These are phyloP conservation scores for Xenoacremonium recifei DNA, from an alignment of 2,329 filamentous ascomycete genomes.

Conservation along the genomic window DNA sequence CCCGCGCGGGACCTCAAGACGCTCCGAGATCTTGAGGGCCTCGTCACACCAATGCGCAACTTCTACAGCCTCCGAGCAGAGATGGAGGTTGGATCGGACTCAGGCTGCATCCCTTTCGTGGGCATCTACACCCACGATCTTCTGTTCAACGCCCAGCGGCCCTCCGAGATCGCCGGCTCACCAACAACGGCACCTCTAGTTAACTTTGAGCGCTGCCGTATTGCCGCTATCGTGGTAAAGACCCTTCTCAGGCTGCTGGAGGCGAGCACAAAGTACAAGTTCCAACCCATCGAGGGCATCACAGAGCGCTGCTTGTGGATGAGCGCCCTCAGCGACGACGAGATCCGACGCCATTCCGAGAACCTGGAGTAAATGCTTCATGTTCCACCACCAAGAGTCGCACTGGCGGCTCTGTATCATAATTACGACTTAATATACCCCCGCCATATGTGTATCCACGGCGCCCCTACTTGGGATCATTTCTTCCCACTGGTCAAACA, in stretches of 20 bases:
- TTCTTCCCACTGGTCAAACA: too few species aligned
- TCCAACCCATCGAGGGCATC: conserved; percentile 72
- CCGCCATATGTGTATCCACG: too few species aligned
- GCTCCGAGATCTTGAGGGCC: conserved; percentile 65
- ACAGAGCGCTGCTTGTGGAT: conserved; percentile 85
- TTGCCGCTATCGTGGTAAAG: conserved; percentile 74
- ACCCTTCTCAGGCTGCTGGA: conserved; percentile 76
- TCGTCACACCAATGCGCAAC: conserved; percentile 76
- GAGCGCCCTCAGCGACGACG: conserved; percentile 71
- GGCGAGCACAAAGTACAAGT: conserved; percentile 71
- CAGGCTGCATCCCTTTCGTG: conserved; percentile 80
- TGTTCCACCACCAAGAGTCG: too few species aligned
- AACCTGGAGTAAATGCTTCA: conserved; percentile 47
- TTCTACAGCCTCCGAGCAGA: conserved; percentile 75
- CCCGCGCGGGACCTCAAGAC: conserved; percentile 63
- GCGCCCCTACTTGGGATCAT: too few species aligned
- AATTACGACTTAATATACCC: too few species aligned
- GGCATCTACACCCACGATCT: conserved; percentile 82
- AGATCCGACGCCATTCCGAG: conserved; percentile 60
- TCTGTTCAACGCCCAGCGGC: conserved; percentile 77
- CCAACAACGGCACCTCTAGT: conserved; percentile 67
- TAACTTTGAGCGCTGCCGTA: conserved; percentile 81
- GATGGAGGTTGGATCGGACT: conserved; percentile 69
- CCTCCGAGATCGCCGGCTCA: conserved; percentile 69
- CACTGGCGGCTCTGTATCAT: too few species aligned